Evolutionary conservation across 2,329 filamentous ascomycete genomes (phyloP), one percentile per base, ranked within the genome.

Genomic region (Trichoderma sp.): DNA sequence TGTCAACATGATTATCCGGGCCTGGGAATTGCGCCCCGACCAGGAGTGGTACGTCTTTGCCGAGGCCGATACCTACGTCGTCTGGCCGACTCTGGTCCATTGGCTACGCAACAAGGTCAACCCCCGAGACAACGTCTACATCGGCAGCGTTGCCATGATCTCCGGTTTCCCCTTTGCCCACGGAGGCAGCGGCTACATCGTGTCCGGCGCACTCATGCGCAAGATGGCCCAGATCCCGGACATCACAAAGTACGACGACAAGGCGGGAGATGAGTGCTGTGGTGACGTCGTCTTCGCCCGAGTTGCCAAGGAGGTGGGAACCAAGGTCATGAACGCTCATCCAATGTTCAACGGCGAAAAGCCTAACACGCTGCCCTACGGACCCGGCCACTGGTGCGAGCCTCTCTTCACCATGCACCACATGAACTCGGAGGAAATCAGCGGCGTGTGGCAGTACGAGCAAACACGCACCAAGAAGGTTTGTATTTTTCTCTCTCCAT

Each of bases 41-140:
- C 82, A 78, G 61, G 84, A 88, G 70, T 90, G 88, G 87, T 90
- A 88, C 75, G 83, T 90, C 68, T 89, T 89, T 74, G 84, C 86
- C 74, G 88, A 89, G 74, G 86, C 86, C 36, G 88, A 90, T 75
- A 88, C 85, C 12, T 89, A 88, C 75, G 77, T 89, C 67, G 82
- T 89, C 75, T 88, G 87, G 85, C 78, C 82, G 67, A 88, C 87
- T 73, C 76, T 89, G 59, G 79, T 86, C 39, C 78, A 83, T 63
- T 89, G 85, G 83, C 78, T 89, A 59, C 81, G 79, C 65, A 81
- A 81, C 17, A 76, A 77, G 68, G 76, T 86, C 15, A 83, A 85
- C 66, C 81, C 83, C 2, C 78, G 77, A 20, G 80, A 84, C 36
- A 82, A 84, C 36, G 77, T 84, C 36, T 88, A 88, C 74, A 77